phyloP scores from a whole-genome alignment of 2,329 filamentous ascomycete species.

The Colletotrichum zoysiae region DNA sequence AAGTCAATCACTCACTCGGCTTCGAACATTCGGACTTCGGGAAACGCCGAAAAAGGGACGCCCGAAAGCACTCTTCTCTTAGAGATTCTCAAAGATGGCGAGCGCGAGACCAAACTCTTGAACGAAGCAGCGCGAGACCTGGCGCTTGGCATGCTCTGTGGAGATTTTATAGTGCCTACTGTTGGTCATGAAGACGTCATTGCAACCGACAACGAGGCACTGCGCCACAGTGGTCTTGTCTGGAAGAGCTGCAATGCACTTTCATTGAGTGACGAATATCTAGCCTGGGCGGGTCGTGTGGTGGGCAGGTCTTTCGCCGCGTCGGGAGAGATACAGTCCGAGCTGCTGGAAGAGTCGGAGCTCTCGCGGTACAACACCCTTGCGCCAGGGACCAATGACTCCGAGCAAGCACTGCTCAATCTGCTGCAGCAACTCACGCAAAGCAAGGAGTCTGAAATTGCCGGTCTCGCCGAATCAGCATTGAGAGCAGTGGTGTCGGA shows the following conservation, averaged over 20 bases:
- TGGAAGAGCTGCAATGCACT: conserved; percentile 81
- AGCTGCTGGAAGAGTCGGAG: conserved; percentile 71
- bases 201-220: conserved; percentile 73
- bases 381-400: conserved; percentile 63
- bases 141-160: conserved; percentile 80
- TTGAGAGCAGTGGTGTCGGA: conserved; percentile 69
- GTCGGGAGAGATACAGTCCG: conserved; percentile 74
- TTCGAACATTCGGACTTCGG: conserved; percentile 73
- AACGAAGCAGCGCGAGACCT: conserved; percentile 77
- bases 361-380: conserved; percentile 63
- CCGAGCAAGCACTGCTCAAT: conserved; percentile 73
- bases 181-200: conserved; percentile 74
- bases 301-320: conserved; percentile 87
- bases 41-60: conserved; percentile 76
- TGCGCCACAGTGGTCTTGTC: conserved; percentile 73
- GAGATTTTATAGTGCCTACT: conserved; percentile 75
- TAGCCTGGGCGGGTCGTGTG: conserved; percentile 87
- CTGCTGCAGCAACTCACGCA: conserved; percentile 73
- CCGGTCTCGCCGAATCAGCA: conserved; percentile 72
- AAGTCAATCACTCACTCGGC: conserved; percentile 77
- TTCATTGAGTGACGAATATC: conserved; percentile 75
- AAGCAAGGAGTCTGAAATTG: conserved; percentile 66
- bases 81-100: conserved; percentile 82
- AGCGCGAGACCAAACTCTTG: conserved; percentile 72
- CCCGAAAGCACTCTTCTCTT: conserved; percentile 84